Evolutionary conservation across 306 rosid genomes (phyloP), one percentile per base, ranked within the genome.

Genomic region (Malus asiatica): DNA sequence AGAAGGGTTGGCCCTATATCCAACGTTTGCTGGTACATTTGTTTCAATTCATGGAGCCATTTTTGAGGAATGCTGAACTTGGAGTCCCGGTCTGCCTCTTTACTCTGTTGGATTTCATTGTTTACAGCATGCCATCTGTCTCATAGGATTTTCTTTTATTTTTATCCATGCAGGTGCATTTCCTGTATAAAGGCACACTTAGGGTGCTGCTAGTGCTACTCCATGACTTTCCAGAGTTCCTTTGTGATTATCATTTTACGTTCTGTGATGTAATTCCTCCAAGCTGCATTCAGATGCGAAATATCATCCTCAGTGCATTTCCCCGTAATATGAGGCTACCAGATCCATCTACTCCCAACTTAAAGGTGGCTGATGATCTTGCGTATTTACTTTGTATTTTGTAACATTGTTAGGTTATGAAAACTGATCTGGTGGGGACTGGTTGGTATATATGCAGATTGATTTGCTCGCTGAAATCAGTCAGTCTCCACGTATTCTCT

Each of bases 301-400:
- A 92, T 81, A 96, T 96, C 67, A 93, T 96, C 78, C 88, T 96
- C 59, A 96, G 99, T 86, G 99, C 99, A 67, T 92, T 96, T 84
- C 98, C 99, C 6, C 97, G 94, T 62, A 96, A 90, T 77, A 96
- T 96, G 98, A 93, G 99, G 87, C 88, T 96, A 55, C 98, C 99
- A 19, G 98, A 92, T 87, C 97, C 97, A 66, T 92, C 97, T 55
- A 92, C 98, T 52, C 98, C 99, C 4, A 92, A 92, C 74, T 77
- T 96, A 70, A 96, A 96, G 97, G 99, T 96, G 38, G 72, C 38
- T 51, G 29, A 51, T 38, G 42, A 72, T 83, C 57, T 57, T 20
- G 61, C 33, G 4, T 44, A 4, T 66, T 20, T 59, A 66, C 66
- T 84, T 44, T n/a, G 11, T 33, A 62, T 68, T 84, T 44, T 25